Evolutionary conservation across 345 rosid species (phyloP), one percentile per base, ranked within the genome.

Genomic region (Diplotaxis tenuifolia): DNA sequence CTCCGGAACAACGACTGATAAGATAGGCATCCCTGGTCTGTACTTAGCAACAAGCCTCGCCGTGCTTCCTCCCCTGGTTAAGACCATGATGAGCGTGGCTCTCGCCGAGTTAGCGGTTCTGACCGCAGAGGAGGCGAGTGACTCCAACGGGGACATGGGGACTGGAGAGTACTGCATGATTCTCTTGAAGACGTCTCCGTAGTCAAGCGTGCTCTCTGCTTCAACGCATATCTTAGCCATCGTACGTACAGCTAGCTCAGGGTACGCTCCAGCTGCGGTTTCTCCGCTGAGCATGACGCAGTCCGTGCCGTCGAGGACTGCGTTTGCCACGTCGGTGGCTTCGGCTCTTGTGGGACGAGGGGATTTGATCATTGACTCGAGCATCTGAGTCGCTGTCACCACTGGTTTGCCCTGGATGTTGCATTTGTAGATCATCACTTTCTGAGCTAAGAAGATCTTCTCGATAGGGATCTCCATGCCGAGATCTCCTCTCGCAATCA

Each of bases 391-490:
- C 0, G 94, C 94, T 3, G 94, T 88, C 49, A 88, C 94, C 65
- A 94, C 98, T 0, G 98, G 97, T 68, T 93, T 93, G 7, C 98
- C 98, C 73, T 91, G 97, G 74, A 91, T 89, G 83, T 94, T 94
- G 81, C 97, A 94, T 82, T 94, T 94, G 89, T 89, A 91, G 79
- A 94, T 85, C 98, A 94, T 94, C n/a, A 91, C 97, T 72, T 94
- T 94, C 86, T 94, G 98, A 8, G 98, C 98, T 20, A 94, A 75
- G 82, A 94, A 94, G 52, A 94, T 94, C 84, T 94, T 94, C 62
- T 94, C 98, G 4, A 94, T 94, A 0, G 98, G 98, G 70, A 94
- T 94, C 79, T 94, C 98, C 98, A 94, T 94, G 52, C 98, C 98
- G 0, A 94, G 93, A 75, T 94, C 98, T 34, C 98, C 98, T 34